Percentiles rank a stretch among this genome's conserved stretches.
Evolutionary conservation across 345 rosid species (phyloP).

Genomic region (Anastatica hierochuntica): DNA sequence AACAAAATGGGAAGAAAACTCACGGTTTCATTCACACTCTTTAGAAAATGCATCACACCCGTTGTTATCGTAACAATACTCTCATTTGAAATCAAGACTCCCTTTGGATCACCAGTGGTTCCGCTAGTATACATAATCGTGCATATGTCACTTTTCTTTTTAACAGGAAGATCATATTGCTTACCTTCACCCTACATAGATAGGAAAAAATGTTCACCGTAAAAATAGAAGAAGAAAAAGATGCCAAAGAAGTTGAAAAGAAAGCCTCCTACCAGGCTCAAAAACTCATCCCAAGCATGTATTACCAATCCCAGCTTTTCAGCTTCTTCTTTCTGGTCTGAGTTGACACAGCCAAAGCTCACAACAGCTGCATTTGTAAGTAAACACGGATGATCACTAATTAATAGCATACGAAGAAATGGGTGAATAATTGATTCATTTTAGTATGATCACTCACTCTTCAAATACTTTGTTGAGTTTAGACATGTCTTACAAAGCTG

Average conservation of each 20-base stretch:
- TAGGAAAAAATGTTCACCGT: background rate
- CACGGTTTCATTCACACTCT: slow-evolving; percentile 57
- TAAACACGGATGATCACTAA: slow-evolving; percentile 1
- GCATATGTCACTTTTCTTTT: slow-evolving; percentile 65
- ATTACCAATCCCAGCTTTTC: slow-evolving; percentile 43
- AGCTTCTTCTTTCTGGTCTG: slow-evolving; percentile 50
- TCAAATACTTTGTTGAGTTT: slow-evolving; percentile 39
- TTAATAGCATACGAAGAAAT: background rate
- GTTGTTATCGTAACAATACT: slow-evolving; percentile 66
- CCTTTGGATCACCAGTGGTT: slow-evolving; percentile 98
- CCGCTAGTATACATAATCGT: slow-evolving; percentile 99
- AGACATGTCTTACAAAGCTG: slow-evolving; percentile 76
- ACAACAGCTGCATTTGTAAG: slow-evolving; percentile 50
- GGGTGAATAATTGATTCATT: background rate
- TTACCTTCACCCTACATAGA: slow-evolving; percentile 46
- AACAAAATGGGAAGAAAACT: background rate
- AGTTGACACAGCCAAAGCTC: slow-evolving; percentile 62
- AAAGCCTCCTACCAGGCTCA: slow-evolving; percentile 43
- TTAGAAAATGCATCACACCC: slow-evolving; percentile 56
- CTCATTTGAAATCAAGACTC: slow-evolving; percentile 84
- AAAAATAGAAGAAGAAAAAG: too few species aligned
- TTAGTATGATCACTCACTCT: slow-evolving; percentile 42
- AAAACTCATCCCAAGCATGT: slow-evolving; percentile 73
- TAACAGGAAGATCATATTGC: slow-evolving; percentile 62
- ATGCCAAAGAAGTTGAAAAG: too few species aligned